phyloP scores from a whole-genome alignment of 768 basidiomycete species.

The Suillus occidentalis region DNA sequence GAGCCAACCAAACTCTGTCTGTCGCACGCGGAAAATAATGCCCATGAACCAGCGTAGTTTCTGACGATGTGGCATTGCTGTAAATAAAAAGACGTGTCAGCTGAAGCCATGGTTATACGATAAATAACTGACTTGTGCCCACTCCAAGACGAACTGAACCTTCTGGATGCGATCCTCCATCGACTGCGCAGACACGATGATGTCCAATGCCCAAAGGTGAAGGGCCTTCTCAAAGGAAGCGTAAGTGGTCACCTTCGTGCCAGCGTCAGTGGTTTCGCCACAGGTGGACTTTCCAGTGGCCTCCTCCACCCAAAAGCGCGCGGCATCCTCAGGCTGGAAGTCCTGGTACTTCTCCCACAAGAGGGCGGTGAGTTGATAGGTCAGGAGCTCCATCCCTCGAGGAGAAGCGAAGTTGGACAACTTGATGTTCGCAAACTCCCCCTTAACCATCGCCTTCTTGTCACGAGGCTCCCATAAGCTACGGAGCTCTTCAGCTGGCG shows the following conservation, averaged over 20 bases:
- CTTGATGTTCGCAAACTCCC: conserved; percentile 28
- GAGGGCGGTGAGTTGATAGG: conserved; percentile 43
- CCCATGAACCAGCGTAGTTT: conserved; percentile 45
- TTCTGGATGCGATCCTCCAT: conserved; percentile 23
- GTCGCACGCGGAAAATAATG: conserved; percentile 44
- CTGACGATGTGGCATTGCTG: conserved; percentile 46
- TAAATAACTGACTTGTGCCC: conserved; percentile 38
- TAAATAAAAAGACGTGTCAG: conserved; percentile 7
- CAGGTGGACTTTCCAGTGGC: conserved; percentile 17
- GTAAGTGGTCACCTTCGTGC: conserved; percentile 28
- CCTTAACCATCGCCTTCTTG: conserved; percentile 29
- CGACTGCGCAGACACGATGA: conserved; percentile 26
- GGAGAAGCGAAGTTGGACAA: conserved; percentile 36
- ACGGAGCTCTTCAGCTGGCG: conserved; percentile 18
- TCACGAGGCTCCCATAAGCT: conserved; percentile 28
- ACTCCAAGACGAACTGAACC: conserved; percentile 45
- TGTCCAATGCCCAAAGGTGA: conserved; percentile 44
- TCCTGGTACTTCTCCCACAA: conserved; percentile 37
- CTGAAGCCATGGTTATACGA: background rate
- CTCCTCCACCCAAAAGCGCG: conserved; percentile 40
- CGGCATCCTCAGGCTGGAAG: conserved; percentile 44
- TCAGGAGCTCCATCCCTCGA: conserved; percentile 42
- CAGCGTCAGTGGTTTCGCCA: conserved; percentile 19
- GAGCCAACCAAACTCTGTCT: conserved; percentile 36
- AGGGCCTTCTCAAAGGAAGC: conserved; percentile 37